Percentiles rank a stretch among this genome's conserved stretches.
Conservation (phyloP, 306 rosid species). For the Cucurbita ficifolia region DNA sequence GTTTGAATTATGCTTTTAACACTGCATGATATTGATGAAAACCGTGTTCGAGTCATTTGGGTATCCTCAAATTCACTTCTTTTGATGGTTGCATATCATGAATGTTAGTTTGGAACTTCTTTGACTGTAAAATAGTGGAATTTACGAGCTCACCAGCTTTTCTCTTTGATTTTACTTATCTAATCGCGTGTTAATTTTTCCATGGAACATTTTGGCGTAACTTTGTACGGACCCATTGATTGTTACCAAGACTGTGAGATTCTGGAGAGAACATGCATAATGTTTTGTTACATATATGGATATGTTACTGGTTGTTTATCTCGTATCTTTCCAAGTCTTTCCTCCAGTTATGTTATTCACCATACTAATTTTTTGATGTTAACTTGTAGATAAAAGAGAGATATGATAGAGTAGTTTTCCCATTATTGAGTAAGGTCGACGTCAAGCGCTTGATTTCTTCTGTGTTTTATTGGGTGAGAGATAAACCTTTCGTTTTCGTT, state of each 20-base stretch:
- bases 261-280: background rate
- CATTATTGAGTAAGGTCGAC: background rate
- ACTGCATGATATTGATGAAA: conserved; percentile 4
- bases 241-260: background rate
- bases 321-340: background rate
- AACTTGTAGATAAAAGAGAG: background rate
- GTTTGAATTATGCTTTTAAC: background rate
- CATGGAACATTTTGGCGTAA: background rate
- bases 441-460: background rate
- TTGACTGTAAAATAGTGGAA: conserved; percentile 19
- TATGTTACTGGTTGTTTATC: background rate
- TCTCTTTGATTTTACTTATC: background rate
- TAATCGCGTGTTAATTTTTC: background rate
- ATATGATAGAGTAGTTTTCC: background rate
- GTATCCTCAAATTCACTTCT: conserved; percentile 10
- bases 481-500: background rate
- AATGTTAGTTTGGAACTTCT: conserved; percentile 15
- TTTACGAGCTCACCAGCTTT: background rate
- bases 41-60: conserved; percentile 19
- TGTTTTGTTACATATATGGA: background rate
- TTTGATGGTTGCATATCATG: background rate
- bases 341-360: background rate
- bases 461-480: background rate
- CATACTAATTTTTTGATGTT: background rate
- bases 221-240: background rate